phyloP scores from a whole-genome alignment of 1,139 yeast species.

The Yamadazyma taylorii region DNA sequence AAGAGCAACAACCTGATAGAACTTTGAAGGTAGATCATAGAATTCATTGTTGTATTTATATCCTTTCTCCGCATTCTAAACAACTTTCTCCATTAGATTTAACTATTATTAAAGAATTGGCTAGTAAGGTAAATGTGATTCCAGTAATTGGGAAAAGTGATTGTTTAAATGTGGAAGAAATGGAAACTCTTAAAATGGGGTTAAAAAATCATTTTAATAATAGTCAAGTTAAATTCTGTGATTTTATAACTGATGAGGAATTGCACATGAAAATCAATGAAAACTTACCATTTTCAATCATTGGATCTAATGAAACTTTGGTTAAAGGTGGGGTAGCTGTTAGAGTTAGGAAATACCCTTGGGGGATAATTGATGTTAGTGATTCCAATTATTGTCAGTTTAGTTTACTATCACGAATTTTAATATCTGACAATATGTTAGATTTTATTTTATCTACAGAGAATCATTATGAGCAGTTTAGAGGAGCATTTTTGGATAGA shows the following conservation, averaged over 20 bases:
- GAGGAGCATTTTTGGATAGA: constrained; percentile 47
- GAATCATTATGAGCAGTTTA: constrained; percentile 53
- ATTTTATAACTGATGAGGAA: constrained; percentile 46
- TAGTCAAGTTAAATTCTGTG: constrained; percentile 58
- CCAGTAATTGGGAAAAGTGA: constrained; percentile 82
- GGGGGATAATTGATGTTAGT: constrained; percentile 78
- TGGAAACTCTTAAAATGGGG: constrained; percentile 41
- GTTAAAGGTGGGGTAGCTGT: constrained; percentile 39
- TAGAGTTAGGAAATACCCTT: constrained; percentile 65
- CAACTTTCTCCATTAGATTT: constrained; percentile 62
- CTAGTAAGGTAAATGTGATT: constrained; percentile 65
- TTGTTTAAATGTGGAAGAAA: constrained; percentile 49
- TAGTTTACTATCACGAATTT: constrained; percentile 46
- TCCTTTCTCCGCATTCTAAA: constrained; percentile 57
- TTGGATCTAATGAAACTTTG: constrained; percentile 47
- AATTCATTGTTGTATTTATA: constrained; percentile 77
- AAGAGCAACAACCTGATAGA: constrained; percentile 74
- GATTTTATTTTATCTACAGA: constrained; percentile 62
- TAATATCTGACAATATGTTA: constrained; percentile 56
- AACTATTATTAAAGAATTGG: constrained; percentile 64
- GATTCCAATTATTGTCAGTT: constrained; percentile 69
- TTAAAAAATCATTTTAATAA: constrained; percentile 44
- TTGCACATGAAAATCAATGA: constrained; percentile 28
- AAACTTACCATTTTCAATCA: constrained; percentile 59
- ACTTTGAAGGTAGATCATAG: constrained; percentile 50